phyloP scores from a whole-genome alignment of 768 basidiomycete species.

The Tephrocybe rancida region DNA sequence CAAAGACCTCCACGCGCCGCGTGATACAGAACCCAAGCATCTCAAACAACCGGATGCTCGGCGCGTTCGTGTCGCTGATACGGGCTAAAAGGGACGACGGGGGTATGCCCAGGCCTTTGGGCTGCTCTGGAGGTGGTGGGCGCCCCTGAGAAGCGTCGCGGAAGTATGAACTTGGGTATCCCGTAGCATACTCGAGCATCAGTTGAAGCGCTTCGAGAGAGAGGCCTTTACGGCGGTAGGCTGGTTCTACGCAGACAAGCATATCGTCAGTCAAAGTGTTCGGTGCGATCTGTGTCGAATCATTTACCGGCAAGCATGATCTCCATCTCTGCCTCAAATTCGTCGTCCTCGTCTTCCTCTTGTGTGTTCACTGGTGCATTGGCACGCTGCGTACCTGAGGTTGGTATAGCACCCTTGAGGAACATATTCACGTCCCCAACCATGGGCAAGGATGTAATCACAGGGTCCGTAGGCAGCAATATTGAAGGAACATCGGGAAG shows the following conservation, averaged over 20 bases:
- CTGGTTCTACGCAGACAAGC: slow-evolving; percentile 45
- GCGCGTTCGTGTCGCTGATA: slow-evolving; percentile 67
- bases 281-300: background rate
- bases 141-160: background rate
- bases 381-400: slow-evolving; percentile 7
- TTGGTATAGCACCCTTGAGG: slow-evolving; percentile 53
- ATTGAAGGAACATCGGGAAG: slow-evolving; percentile 2
- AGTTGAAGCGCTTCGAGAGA: slow-evolving; percentile 65
- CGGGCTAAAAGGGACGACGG: slow-evolving; percentile 61
- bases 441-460: slow-evolving; percentile 54
- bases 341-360: slow-evolving; percentile 35
- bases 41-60: slow-evolving; percentile 74
- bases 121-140: slow-evolving; percentile 24
- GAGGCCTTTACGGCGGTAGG: slow-evolving; percentile 69
- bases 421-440: slow-evolving; percentile 94
- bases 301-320: slow-evolving; percentile 89
- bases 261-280: background rate
- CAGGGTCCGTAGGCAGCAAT: slow-evolving; percentile 35
- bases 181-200: slow-evolving; percentile 71
- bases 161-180: slow-evolving; percentile 32
- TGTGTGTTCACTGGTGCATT: slow-evolving; percentile 23
- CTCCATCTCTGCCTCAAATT: slow-evolving; percentile 80
- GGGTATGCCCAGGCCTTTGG: slow-evolving; percentile 37
- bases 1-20: slow-evolving; percentile 72
- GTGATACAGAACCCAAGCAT: slow-evolving; percentile 75